Percentiles rank a stretch among this genome's conserved stretches.
Evolutionary conservation across 192 early-diverging fungal species (phyloP).

Genomic region (Coemansia sp.): DNA sequence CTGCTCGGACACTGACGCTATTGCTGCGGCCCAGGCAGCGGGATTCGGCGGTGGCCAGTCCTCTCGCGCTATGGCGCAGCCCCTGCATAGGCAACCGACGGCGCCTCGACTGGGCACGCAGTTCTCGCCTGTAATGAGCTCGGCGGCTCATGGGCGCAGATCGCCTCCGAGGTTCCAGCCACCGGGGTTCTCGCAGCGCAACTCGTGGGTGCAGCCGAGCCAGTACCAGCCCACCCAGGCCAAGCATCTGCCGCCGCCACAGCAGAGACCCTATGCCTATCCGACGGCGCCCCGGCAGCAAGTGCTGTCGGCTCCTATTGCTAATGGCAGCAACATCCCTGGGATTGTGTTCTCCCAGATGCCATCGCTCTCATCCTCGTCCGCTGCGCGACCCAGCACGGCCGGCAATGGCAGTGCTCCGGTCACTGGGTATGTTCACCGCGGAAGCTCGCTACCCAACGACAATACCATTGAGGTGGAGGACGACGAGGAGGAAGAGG

Average conservation of each 20-base stretch:
- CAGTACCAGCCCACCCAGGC: neutral
- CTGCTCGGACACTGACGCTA: constrained; percentile 28
- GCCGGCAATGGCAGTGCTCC: neutral
- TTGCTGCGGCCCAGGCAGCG: neutral
- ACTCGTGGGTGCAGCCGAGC: neutral
- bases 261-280: neutral
- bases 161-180: constrained; percentile 8
- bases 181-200: neutral
- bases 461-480: neutral
- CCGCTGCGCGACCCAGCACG: neutral
- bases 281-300: neutral
- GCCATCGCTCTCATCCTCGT: constrained; percentile 18
- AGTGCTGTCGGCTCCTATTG: neutral
- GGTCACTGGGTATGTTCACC: neutral
- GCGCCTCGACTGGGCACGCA: constrained; percentile 28
- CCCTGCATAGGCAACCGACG: neutral
- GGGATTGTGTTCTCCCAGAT: constrained; percentile 42
- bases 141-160: neutral
- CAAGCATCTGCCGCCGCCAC: neutral
- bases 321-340: neutral
- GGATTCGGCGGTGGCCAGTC: neutral
- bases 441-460: neutral
- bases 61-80: constrained; percentile 1
- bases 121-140: constrained; percentile 28
- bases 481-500: constrained; percentile 2